Conservation (phyloP, 225 moss, liverwort and hornwort genomes). For the Physcomitrium patens region DNA sequence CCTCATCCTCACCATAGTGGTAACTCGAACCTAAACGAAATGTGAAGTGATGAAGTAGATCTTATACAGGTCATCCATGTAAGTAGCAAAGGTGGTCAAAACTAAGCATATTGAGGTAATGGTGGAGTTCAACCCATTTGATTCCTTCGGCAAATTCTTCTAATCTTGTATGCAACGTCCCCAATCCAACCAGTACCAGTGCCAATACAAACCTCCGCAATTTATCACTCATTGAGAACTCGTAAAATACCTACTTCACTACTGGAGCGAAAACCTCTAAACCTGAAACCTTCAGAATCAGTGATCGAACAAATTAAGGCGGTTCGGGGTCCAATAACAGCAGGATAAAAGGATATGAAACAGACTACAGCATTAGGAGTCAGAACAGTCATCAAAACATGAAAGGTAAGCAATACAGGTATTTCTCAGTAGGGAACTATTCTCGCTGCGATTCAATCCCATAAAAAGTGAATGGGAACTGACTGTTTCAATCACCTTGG, state of each 20-base stretch:
- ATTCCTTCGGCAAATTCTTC: too few species aligned
- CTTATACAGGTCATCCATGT: conserved; percentile 1
- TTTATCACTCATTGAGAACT: too few species aligned
- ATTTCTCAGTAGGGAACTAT: conserved; percentile 16
- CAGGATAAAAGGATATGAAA: background rate
- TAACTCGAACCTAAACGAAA: background rate
- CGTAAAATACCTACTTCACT: too few species aligned
- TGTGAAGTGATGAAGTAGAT: background rate
- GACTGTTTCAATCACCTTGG: conserved; percentile 34
- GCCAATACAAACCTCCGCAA: too few species aligned
- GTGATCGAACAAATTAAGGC: too few species aligned
- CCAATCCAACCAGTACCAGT: too few species aligned
- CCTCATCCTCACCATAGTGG: background rate
- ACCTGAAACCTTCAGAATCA: too few species aligned
- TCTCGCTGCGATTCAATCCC: conserved; percentile 32
- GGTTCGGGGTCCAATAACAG: background rate
- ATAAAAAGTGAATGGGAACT: conserved; percentile 33
- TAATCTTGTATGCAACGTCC: too few species aligned
- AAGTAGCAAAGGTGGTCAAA: conserved; percentile 16
- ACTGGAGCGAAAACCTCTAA: too few species aligned
- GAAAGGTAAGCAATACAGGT: background rate
- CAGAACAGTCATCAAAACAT: background rate
- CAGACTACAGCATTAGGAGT: background rate
- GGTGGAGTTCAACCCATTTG: background rate
- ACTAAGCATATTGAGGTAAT: background rate